Conservation (phyloP, 306 rosid species). For the Gynostemma pentaphyllum region DNA sequence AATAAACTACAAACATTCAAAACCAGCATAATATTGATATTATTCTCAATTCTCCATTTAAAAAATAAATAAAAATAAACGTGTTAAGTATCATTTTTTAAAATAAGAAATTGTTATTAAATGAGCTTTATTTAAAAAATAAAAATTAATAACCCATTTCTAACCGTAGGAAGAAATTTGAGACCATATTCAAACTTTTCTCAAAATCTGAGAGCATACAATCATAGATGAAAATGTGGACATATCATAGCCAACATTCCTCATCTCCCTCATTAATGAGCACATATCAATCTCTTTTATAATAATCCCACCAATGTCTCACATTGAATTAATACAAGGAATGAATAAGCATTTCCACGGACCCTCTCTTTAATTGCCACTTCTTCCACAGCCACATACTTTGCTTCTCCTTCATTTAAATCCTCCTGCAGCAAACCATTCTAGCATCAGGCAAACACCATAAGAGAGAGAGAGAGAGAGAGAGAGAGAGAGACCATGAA, state of each 20-base stretch:
- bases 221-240: neutral
- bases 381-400: slow-evolving; percentile 51
- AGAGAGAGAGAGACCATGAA: slow-evolving; percentile 12
- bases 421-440: neutral
- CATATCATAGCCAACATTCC: slow-evolving; percentile 9
- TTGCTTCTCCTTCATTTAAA: slow-evolving; percentile 53
- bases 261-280: slow-evolving; percentile 10
- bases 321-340: neutral
- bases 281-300: neutral
- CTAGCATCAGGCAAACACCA: neutral
- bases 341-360: slow-evolving; percentile 7
- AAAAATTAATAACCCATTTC: too few species aligned
- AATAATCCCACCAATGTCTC: slow-evolving; percentile 8
- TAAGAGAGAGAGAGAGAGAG: neutral
- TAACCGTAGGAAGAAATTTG: too few species aligned
- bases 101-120: too few species aligned
- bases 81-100: too few species aligned
- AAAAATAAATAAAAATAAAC: too few species aligned
- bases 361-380: slow-evolving; percentile 14
- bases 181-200: too few species aligned
- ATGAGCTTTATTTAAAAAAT: too few species aligned
- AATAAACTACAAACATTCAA: too few species aligned
- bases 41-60: too few species aligned
- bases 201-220: neutral
- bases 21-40: too few species aligned